phyloP scores from a whole-genome alignment of 208 protist genomes.

The Acanthamoeba lenticulata region DNA sequence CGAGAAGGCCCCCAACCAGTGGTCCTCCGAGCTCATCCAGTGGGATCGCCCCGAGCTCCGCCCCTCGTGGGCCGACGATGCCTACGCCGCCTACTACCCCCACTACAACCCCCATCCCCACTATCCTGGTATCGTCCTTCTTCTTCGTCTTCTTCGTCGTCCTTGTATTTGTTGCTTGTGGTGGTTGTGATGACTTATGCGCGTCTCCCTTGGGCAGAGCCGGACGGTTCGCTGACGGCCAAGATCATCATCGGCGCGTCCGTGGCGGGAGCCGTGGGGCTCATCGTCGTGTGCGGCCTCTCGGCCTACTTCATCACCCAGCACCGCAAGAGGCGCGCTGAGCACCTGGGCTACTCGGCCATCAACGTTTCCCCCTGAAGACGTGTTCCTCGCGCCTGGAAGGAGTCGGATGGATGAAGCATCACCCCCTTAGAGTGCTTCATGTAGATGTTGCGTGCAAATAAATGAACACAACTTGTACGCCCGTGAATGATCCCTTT shows the following conservation, averaged over 20 bases:
- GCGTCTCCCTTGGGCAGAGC: neutral
- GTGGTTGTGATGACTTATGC: neutral
- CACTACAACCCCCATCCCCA: neutral
- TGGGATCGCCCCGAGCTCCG: neutral
- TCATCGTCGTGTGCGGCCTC: neutral
- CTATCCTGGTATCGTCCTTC: neutral
- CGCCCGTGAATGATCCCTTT: too few species aligned
- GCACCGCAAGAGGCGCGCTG: neutral
- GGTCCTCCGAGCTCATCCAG: neutral
- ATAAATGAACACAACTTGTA: too few species aligned
- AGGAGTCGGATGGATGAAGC: too few species aligned
- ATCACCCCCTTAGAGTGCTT: too few species aligned
- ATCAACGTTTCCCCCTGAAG: too few species aligned
- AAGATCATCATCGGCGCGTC: neutral
- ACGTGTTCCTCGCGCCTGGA: too few species aligned
- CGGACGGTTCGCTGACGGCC: neutral
- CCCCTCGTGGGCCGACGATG: neutral
- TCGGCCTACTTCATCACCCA: neutral
- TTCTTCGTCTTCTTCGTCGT: neutral
- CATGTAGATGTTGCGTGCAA: too few species aligned
- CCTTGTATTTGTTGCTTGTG: neutral
- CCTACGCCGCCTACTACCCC: neutral
- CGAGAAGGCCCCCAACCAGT: constrained; percentile 1
- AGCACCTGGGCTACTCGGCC: neutral
- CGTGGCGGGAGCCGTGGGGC: neutral